phyloP scores from a whole-genome alignment of 371 early-diverging fungal species.

The Mucor circinelloides region DNA sequence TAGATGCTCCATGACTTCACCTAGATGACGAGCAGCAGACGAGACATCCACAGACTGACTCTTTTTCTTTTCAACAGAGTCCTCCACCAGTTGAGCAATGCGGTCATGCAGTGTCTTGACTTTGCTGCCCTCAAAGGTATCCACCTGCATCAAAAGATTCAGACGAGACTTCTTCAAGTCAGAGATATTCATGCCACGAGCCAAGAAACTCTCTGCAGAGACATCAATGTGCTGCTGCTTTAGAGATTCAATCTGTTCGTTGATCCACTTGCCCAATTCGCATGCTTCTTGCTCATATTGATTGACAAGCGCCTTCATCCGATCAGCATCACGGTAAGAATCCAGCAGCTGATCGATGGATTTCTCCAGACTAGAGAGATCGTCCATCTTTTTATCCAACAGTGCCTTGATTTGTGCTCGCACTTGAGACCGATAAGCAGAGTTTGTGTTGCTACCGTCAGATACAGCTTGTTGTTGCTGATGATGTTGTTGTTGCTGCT shows the following conservation, averaged over 20 bases:
- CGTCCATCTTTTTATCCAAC: constrained; percentile 35
- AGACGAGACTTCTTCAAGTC: constrained; percentile 28
- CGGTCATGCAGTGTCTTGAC: constrained; percentile 38
- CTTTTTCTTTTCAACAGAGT: constrained; percentile 28
- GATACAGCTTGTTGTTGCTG: not conserved
- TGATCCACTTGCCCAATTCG: constrained; percentile 37
- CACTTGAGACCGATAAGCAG: constrained; percentile 25
- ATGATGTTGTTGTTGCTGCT: not conserved
- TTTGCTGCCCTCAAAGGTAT: constrained; percentile 33
- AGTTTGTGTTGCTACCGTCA: not conserved
- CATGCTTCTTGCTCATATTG: constrained; percentile 38
- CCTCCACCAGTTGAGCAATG: constrained; percentile 33
- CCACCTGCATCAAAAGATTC: constrained; percentile 15
- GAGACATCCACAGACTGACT: constrained; percentile 34
- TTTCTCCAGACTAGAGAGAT: constrained; percentile 21
- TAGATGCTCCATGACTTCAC: constrained; percentile 36
- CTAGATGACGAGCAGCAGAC: constrained; percentile 32
- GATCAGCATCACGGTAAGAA: constrained; percentile 26
- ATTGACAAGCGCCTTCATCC: constrained; percentile 23
- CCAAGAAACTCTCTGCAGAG: constrained; percentile 34
- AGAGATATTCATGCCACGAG: constrained; percentile 10
- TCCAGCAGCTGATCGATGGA: constrained; percentile 26
- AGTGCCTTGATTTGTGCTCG: constrained; percentile 30
- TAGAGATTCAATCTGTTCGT: constrained; percentile 29
- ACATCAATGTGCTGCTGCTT: constrained; percentile 40